Percentiles rank a stretch among this genome's conserved stretches.
These are phyloP conservation scores for Fusarium sacchari DNA, from an alignment of 2,329 filamentous ascomycete species.

Conservation along the genomic window DNA sequence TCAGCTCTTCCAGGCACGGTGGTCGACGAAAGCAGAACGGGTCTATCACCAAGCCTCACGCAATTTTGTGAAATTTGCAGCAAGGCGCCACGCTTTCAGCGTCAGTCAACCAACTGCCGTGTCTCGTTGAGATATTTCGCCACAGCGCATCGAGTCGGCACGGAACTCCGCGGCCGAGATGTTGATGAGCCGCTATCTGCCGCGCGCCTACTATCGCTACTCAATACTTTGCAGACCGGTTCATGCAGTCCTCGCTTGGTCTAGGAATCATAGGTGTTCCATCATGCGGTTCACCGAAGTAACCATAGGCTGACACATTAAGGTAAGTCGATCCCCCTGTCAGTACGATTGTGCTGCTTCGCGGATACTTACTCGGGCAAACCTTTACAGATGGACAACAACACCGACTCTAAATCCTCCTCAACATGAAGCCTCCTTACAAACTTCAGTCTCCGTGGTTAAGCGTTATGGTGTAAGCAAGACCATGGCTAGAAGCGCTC, in stretches of 20 bases:
- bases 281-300: background rate
- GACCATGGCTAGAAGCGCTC: no score
- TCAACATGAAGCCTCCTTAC: no score
- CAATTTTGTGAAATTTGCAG: no score
- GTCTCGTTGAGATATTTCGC: background rate
- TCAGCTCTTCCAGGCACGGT: background rate
- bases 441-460: background rate
- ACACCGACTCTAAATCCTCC: background rate
- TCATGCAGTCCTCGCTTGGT: background rate
- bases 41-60: background rate
- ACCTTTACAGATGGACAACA: no score
- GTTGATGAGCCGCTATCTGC: background rate
- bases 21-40: accelerated
- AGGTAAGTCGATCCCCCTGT: background rate
- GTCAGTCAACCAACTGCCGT: background rate
- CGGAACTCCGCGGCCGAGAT: background rate
- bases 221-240: accelerated
- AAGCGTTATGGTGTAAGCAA: background rate
- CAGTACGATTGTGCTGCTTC: background rate
- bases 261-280: background rate
- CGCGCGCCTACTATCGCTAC: background rate
- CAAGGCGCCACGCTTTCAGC: no score
- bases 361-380: background rate
- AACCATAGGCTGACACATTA: background rate
- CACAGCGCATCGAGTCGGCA: background rate